Base-by-base conservation (phyloP, 1,139 yeast genomes). In the Geotrichum aggregatum region DNA sequence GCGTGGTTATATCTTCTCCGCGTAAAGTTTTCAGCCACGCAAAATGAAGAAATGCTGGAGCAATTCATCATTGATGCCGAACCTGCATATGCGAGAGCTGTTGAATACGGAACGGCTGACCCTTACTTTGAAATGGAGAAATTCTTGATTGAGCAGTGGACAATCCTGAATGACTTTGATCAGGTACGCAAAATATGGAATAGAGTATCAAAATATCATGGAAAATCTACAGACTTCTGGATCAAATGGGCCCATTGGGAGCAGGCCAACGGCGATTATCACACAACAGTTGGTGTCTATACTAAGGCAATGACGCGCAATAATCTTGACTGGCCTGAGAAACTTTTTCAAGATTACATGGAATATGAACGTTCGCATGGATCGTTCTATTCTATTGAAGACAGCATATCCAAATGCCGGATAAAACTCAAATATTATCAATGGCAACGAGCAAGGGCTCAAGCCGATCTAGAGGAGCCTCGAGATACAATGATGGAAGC, bases 271-370 rank as follows among this genome's bases (percentile, higher is more conserved):
- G 66, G 67, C 1, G 63, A 61, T 8, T 51, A 56, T 50, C 36
- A 59, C 16, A 44, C 61, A 0, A 67, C 72, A 1, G 52, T 63
- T 0, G 59, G 56, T 1, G 54, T 76, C 1, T 70, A 76, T 49
- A 60, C 61, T 10, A 60, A 61, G 2, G 80, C 80, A 0, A 54
- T 73, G 1, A 58, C 62, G 14, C 64, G 71, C 1, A 58, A 56
- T 14, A 50, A 57, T 1, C 55, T 79, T 48, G 84, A 81, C 58
- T 71, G 75, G 72, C 82, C 84, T 0, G 82, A 79, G 50, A 66
- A 74, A 43, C 57, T 81, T 2, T 62, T 74, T 13, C 78, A 77
- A 50, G 82, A 77, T 49, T 76, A 77, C 67, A 51, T 72, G 10
- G 63, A 68, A 2, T 77, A 66, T 59, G 77, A 74, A 50, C 68